Evolutionary conservation across 129 eudicot genomes (phyloP), one percentile per base, ranked within the genome.

Genomic region (Smallanthus sonchifolius): DNA sequence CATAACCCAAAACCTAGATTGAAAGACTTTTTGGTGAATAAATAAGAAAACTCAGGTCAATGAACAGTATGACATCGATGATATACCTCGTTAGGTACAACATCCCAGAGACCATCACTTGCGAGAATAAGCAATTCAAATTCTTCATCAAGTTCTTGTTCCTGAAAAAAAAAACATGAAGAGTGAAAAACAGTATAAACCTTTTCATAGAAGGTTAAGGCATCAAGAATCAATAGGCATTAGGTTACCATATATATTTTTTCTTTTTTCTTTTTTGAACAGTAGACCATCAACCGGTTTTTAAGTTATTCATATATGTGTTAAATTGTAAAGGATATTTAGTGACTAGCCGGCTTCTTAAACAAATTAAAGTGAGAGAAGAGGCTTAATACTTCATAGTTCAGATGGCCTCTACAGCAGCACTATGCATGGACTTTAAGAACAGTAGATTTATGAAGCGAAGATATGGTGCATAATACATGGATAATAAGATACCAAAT

Each of bases 41-140:
- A 39, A 57, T 5, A 72, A 13, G 17, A 13, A 35, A 39, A 60
- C 10, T 30, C 11, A 14, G 67, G 16, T 24, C 4, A 30, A 11
- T 7, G 6, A 59, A 7, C 38, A 24, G 38, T 34, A 34, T 36
- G 6, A 19, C 67, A 24, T 15, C 37, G 37, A 69, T 35, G 10
- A 39, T 16, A n/a, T 77, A 89, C 96, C 97, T 87, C 97, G 70
- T 92, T 92, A 14, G 96, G 81, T 60, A 89, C 95, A 71, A 87
- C 95, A 69, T 89, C 98, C 94, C 98, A 89, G 2, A 92, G 86
- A 54, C 98, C 96, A 61, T 92, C 98, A 84, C 95, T 92, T 20
- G 96, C 96, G 75, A 92, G 95, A 77, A 89, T 88, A 20, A 92
- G 94, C 82, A 89, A 47, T 63, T 92, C 92, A 20, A 89, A 81